Evolutionary conservation across 768 basidiomycete species (phyloP).

Genomic region (Tylopilus balloui): DNA sequence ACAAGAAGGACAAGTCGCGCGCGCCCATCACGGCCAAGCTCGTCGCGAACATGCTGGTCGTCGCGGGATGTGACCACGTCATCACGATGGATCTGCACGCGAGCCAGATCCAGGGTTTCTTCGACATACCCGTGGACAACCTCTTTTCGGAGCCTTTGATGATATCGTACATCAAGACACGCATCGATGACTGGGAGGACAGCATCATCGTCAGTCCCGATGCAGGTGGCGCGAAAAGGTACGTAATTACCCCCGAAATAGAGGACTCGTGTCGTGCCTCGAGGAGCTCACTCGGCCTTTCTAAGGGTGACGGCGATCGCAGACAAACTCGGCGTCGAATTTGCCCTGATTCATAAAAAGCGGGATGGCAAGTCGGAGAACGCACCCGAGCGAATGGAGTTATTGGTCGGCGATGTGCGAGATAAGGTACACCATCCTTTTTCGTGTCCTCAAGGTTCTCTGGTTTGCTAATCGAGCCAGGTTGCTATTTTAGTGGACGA

Average conservation of each 20-base stretch:
- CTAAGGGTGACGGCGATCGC: conserved; percentile 94
- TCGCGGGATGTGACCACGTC: conserved; percentile 97
- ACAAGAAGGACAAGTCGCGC: conserved; percentile 95
- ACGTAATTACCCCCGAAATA: conserved; percentile 26
- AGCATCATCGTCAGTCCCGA: conserved; percentile 94
- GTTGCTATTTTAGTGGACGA: conserved; percentile 96
- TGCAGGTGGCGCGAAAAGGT: conserved; percentile 98
- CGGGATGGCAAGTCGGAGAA: conserved; percentile 63
- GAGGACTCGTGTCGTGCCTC: background rate
- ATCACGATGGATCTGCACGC: conserved; percentile 99
- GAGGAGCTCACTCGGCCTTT: conserved; percentile 9
- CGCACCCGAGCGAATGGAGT: conserved; percentile 80
- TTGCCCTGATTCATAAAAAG: conserved; percentile 92
- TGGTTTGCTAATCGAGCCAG: conserved; percentile 35
- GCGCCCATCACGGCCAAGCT: conserved; percentile 98
- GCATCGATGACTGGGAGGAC: conserved; percentile 82
- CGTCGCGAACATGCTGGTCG: conserved; percentile 95
- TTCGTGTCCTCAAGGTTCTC: background rate
- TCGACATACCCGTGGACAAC: conserved; percentile 98
- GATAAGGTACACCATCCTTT: conserved; percentile 78
- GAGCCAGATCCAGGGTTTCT: conserved; percentile 97
- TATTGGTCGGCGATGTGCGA: conserved; percentile 90
- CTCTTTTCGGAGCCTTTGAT: conserved; percentile 94
- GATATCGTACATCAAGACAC: conserved; percentile 86
- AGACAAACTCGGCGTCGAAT: conserved; percentile 92